Base-by-base conservation (phyloP, 768 basidiomycete genomes). In the Amanita rimosa region DNA sequence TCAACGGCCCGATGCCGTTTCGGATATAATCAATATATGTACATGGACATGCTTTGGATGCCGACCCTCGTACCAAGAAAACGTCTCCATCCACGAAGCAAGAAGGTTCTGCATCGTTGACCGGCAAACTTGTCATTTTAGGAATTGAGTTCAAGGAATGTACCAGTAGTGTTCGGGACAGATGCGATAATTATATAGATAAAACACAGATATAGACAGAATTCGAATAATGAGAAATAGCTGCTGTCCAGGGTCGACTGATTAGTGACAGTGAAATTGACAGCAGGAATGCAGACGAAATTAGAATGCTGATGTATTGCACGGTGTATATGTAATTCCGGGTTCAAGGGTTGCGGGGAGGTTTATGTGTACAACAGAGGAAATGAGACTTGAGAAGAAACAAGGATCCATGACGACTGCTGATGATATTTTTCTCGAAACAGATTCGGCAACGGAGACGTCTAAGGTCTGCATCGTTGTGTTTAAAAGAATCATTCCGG, bases 321-420 rank as follows among this genome's bases (percentile, higher is more conserved):
- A 22, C 9, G 31, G 48, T 33, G 48, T 48, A 38, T 42, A 49
- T 42, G 31, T 49, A 42, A 40, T 39, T 31, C 31, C 33, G 26
- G 29, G 29, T 21, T 33, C 36, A n/a, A 31, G 11, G 39, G 33
- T 33, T 49, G 48, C 35, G 17, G 47, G 38, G 38, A 48, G 48
- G 41, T 36, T 24, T 49, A 49, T 22, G 48, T 24, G 40, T 49
- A 49, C 48, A 49, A 43, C 40, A 49, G 48, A 40, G 48, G 31
- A 42, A 43, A 26, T 22, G 48, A 49, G 48, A 43, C 47, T 26
- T 24, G 40, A 42, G n/a, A 49, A 35, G 6, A 42, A 49, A 49
- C 48, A 49, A 49, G 22, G 48, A 43, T 39, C 48, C 48, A 17
- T 49, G 48, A 26, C 21, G 35, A 37, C 33, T 35, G 46, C 22